Evolutionary conservation across 2,329 filamentous ascomycete genomes (phyloP), one percentile per base, ranked within the genome.

Genomic region (Colletotrichum truncatum): DNA sequence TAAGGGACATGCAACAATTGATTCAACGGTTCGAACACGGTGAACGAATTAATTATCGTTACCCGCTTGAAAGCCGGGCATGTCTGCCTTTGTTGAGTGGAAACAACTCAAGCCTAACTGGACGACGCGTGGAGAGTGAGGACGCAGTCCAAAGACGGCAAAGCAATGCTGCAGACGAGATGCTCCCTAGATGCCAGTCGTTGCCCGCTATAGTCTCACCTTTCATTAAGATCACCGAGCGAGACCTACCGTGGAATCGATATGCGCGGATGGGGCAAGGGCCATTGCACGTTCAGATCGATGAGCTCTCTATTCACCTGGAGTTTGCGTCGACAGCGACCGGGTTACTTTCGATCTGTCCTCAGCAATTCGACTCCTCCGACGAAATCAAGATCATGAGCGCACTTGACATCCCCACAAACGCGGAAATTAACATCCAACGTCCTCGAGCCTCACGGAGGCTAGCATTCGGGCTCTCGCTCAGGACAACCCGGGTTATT

Each of bases 1-100:
- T 18, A 6, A 39, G n/a, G 23, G 51, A 54, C 5, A 54, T 54
- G 34, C 51, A 14, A 18, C 21, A 54, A 34, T 12, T n/a, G 4
- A 8, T 54, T 7, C 8, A 28, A 39, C 16, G 34, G 14, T 34
- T 54, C 4, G 18, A 54, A 54, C 11, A 18, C 2, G 23, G 34
- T 9, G n/a, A 9, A 28, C 51, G 10, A 41, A 54, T 9, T 14
- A 41, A 26, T 34, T 54, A 7, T 18, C 23, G 34, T 4, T 54
- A 54, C 28, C 51, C 51, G 3, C 51, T 54, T 54, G 34, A 54
- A 18, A 54, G 51, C 23, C 34, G 34, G 23, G 51, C 51, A 38
- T 54, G 51, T 54, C 34, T 54, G 34, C 49, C 49, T 39, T 16
- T 53, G 32, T 41, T 23, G 12, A 54, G 51, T 9, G 34, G 34